phyloP scores from a whole-genome alignment of 2,329 filamentous ascomycete species.

The Fusarium sp. region DNA sequence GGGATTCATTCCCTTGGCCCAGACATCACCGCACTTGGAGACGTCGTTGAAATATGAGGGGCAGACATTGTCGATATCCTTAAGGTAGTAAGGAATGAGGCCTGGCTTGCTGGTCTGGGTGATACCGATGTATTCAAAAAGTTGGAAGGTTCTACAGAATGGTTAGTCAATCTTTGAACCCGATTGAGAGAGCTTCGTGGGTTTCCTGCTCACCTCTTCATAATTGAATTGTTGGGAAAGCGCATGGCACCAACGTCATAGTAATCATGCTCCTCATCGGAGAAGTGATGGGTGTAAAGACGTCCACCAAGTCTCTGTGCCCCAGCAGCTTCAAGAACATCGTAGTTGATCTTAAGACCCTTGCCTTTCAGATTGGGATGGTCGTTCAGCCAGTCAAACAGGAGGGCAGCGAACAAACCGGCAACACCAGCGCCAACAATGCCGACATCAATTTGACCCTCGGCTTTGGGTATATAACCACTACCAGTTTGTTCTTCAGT shows the following conservation, averaged over 20 bases:
- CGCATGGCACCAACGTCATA: conserved; percentile 30
- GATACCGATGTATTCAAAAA: conserved; percentile 1
- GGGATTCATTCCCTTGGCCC: not conserved
- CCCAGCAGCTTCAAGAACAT: conserved; percentile 22
- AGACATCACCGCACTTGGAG: not conserved
- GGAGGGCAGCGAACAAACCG: conserved; percentile 12
- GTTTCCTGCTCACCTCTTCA: conserved; percentile 25
- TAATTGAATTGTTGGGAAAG: conserved; percentile 21
- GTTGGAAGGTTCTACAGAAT: not conserved
- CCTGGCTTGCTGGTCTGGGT: not conserved
- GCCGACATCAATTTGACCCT: not conserved
- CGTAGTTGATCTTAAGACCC: not conserved
- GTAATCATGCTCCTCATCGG: conserved; percentile 19
- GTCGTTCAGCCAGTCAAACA: conserved; percentile 21
- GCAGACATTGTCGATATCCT: not conserved
- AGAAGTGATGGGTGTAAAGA: conserved; percentile 31
- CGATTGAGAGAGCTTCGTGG: no score
- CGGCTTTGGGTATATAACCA: not conserved
- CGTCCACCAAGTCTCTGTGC: conserved; percentile 16
- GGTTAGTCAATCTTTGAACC: no score
- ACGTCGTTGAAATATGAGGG: conserved; percentile 29
- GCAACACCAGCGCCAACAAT: conserved; percentile 24
- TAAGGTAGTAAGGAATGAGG: conserved; percentile 29
- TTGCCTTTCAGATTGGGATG: not conserved
- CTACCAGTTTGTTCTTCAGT: not conserved